phyloP scores from a whole-genome alignment of 2,329 filamentous ascomycete genomes.

The Phialophora verrucosa region DNA sequence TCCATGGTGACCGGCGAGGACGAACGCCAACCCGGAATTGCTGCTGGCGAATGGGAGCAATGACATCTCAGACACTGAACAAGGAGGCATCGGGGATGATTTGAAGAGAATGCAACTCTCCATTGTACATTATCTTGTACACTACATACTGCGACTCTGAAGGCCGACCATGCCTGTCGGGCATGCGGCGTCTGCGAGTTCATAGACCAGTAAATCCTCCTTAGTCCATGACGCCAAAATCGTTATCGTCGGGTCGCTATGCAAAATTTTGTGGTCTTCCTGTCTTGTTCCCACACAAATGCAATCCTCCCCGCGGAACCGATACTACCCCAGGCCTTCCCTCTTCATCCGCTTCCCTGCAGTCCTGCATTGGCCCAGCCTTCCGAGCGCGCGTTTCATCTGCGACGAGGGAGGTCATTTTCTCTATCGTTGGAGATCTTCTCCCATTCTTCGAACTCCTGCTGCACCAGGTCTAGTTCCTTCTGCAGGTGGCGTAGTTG shows the following conservation, averaged over 20 bases:
- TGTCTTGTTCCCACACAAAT: constrained; percentile 3
- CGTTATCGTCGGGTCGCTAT: constrained; percentile 25
- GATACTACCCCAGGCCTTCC: neutral
- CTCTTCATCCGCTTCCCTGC: neutral
- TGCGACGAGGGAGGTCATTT: constrained; percentile 30
- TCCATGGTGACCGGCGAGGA: constrained; percentile 47
- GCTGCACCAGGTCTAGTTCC: constrained; percentile 63
- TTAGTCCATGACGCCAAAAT: constrained; percentile 25
- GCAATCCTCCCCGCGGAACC: neutral
- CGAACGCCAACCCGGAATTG: neutral
- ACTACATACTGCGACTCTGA: constrained; percentile 41
- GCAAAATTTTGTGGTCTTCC: constrained; percentile 23
- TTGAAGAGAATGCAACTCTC: constrained; percentile 11
- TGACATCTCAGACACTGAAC: neutral
- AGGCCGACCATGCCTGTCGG: neutral
- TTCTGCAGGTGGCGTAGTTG: constrained; percentile 65
- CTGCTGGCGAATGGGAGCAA: neutral
- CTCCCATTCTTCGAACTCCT: constrained; percentile 65
- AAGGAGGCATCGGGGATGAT: neutral
- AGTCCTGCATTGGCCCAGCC: neutral
- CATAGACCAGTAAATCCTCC: constrained; percentile 23
- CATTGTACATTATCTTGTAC: constrained; percentile 39
- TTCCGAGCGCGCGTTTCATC: constrained; percentile 15
- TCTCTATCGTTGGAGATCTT: constrained; percentile 38
- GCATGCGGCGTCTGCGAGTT: neutral